Evolutionary conservation across 176 grass and related monocot species (phyloP).

Genomic region (Raddia distichophylla): DNA sequence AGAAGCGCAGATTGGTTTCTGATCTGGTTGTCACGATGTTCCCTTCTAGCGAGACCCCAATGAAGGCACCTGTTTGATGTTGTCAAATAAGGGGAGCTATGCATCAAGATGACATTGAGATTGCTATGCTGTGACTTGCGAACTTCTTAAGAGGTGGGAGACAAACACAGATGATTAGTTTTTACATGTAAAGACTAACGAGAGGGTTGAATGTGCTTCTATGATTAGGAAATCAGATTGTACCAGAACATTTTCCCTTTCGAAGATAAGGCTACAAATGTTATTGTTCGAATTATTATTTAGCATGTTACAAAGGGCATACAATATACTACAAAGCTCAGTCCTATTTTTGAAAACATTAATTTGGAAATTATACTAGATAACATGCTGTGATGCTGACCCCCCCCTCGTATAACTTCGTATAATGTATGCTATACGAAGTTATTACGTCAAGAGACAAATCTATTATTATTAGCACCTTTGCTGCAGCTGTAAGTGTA

Average conservation of each 20-base stretch:
- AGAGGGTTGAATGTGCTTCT: background rate
- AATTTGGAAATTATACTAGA: background rate
- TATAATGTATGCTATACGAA: no score
- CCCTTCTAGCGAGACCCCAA: constrained; percentile 92
- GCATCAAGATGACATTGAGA: background rate
- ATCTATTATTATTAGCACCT: constrained; percentile 53
- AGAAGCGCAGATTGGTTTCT: constrained; percentile 82
- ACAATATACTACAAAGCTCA: background rate
- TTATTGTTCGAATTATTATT: background rate
- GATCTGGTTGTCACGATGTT: constrained; percentile 69
- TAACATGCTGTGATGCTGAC: background rate
- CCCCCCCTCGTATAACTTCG: no score
- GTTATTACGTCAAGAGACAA: no score
- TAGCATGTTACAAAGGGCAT: background rate
- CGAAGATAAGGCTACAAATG: background rate
- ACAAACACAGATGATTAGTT: background rate
- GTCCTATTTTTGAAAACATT: background rate
- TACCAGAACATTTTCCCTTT: background rate
- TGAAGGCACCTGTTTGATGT: constrained; percentile 71
- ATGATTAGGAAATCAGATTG: background rate
- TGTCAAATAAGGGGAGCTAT: background rate
- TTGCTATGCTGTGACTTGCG: background rate
- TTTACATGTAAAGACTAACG: background rate
- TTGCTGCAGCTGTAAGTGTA: constrained; percentile 99
- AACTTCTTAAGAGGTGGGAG: background rate